Base-by-base conservation (phyloP, 2,329 filamentous ascomycete genomes). In the Trichoderma sp. region DNA sequence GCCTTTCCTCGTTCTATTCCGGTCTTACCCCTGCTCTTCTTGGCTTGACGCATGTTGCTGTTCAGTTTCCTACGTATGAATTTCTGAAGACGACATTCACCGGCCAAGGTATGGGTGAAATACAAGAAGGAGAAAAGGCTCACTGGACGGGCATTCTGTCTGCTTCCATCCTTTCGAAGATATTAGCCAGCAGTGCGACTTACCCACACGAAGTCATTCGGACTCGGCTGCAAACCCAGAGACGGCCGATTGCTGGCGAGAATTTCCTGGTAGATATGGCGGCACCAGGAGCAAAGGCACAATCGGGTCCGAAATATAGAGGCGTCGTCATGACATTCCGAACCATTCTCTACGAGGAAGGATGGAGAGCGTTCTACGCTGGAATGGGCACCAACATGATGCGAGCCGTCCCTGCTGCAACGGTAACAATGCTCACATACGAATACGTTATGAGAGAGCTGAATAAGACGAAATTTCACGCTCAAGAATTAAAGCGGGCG, bases 381-480 rank as follows among this genome's bases (percentile, higher is more conserved):
- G 96, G 96, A 43, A 93, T 99, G 85, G 96, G 96, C 47, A 97
- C 95, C 60, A 99, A 99, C 81, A 92, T 99, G 89, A 93, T 98
- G 85, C 88, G 96, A 68, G 96, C 96, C 8, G 91, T 99, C 14
- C 96, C 96, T 37, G 94, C 96, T 27, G 95, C 96, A 24, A 97
- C 97, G 76, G 97, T 97, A 31, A 99, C 96, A 3, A 96, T 99
- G 91, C 85, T 98, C 77, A 98, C 95, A 14, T 99, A 97, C 77
- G 96, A 99, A 81, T 96, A 91, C 74, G 82, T 85, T 61, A 89
- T 89, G 87, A 81, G 83, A 64, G 78, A 81, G 68, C 78, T 89
- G 24, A 85, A 85, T 71, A 77, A 80, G 68, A 77, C 79, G 33
- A 82, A 82, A 73, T 72, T 75, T 2, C 79, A 82, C 16, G 83